These are phyloP conservation scores for Chytriomyces hyalinus DNA, from an alignment of 192 early-diverging fungal genomes.

Conservation along the genomic window DNA sequence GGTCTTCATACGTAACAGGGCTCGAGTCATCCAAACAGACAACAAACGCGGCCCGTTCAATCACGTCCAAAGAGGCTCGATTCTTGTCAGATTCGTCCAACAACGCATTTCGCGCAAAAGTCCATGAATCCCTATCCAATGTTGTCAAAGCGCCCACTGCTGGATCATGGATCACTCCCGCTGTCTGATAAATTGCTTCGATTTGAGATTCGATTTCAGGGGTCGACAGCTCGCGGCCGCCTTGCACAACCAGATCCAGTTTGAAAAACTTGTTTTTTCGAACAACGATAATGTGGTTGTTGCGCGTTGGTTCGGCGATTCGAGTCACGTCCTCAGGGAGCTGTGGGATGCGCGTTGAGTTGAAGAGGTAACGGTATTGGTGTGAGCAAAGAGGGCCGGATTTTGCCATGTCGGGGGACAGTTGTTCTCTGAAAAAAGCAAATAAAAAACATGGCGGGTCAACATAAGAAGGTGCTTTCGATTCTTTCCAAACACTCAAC, in stretches of 20 bases:
- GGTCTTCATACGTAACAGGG: constrained; percentile 87
- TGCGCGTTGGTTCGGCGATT: constrained; percentile 68
- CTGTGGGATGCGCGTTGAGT: constrained; percentile 87
- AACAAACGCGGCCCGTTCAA: constrained; percentile 85
- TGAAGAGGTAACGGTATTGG: constrained; percentile 92
- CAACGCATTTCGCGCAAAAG: constrained; percentile 75
- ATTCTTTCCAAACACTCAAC: constrained; percentile 34
- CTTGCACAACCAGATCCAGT: constrained; percentile 55
- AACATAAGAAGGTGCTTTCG: not conserved
- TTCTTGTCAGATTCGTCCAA: constrained; percentile 63
- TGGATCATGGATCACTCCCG: constrained; percentile 67
- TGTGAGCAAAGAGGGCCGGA: constrained; percentile 82
- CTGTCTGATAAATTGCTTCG: constrained; percentile 66
- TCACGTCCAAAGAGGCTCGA: constrained; percentile 71
- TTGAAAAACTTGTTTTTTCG: constrained; percentile 89
- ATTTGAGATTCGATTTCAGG: constrained; percentile 82
- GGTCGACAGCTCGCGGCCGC: constrained; percentile 78
- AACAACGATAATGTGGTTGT: constrained; percentile 83
- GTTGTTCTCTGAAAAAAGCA: constrained; percentile 54
- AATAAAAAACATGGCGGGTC: not conserved
- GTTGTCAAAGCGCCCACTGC: constrained; percentile 87
- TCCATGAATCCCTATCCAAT: constrained; percentile 91
- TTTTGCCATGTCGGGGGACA: constrained; percentile 82
- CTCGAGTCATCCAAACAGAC: constrained; percentile 86
- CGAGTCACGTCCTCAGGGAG: constrained; percentile 81